Conservation (phyloP, 495 filamentous ascomycete genomes). For the Cetradonia linearis region DNA sequence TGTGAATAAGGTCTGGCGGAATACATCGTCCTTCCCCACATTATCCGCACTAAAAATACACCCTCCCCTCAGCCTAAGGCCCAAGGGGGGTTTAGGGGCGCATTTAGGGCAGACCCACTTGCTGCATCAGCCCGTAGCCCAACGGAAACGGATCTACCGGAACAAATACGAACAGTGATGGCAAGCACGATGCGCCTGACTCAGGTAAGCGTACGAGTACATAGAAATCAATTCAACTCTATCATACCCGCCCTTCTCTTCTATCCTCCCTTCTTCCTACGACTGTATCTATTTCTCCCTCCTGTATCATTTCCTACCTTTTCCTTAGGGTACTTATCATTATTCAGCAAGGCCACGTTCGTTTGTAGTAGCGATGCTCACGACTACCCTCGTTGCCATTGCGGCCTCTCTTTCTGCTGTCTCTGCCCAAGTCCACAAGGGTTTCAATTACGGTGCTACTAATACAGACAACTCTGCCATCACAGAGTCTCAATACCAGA, state of each 20-base stretch:
- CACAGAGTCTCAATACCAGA: slow-evolving; percentile 54
- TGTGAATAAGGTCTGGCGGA: not conserved
- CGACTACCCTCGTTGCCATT: slow-evolving; percentile 35
- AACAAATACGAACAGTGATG: not conserved
- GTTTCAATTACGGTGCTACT: slow-evolving; percentile 76
- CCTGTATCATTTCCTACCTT: slow-evolving; percentile 28
- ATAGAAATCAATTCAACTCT: not conserved
- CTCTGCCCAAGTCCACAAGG: slow-evolving; percentile 43
- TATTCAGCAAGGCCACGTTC: slow-evolving; percentile 26
- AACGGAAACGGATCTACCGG: not conserved
- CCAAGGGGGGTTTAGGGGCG: not conserved
- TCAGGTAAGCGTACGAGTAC: not conserved
- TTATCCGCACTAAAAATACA: slow-evolving; percentile 4
- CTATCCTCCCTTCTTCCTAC: not conserved
- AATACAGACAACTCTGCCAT: slow-evolving; percentile 53
- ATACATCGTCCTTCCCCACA: slow-evolving; percentile 5
- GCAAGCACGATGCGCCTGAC: slow-evolving; percentile 7
- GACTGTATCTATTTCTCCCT: slow-evolving; percentile 19
- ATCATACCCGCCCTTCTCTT: slow-evolving; percentile 1
- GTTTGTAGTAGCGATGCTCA: slow-evolving; percentile 31
- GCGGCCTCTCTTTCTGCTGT: slow-evolving; percentile 37
- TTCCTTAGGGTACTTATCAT: not conserved
- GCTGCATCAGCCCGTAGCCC: not conserved
- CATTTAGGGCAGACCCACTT: slow-evolving; percentile 1
- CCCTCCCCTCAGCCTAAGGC: not conserved